Evolutionary conservation across 176 grass and related monocot species (phyloP), one percentile per base, ranked within the genome.

Genomic region (Leersia perrieri): DNA sequence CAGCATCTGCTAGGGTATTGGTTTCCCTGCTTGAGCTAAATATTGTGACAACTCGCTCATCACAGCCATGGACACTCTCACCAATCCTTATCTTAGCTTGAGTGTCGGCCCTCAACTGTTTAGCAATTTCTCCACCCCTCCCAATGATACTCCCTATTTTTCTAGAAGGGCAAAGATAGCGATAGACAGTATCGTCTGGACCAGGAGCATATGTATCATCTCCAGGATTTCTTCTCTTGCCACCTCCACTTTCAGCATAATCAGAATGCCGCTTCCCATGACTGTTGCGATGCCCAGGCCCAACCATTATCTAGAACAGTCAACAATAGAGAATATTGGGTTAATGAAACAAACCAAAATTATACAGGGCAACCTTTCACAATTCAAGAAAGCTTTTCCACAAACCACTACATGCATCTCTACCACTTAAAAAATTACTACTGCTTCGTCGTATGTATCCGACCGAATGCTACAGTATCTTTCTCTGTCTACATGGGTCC

Each of bases 71-170:
- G 15, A 95, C 90, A 68, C 86, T 98, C 80, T 98, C 95, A 6
- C 92, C 95, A 74, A 98, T 93, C 68, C 90, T 91, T 78, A 98
- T 98, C 85, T 88, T 94, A 39, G 95, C 88, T 82, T 92, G 86
- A 16, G 92, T 98, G 30, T 98, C 90, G n/a, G 36, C 72, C 79
- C 95, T 85, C 78, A 95, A 77, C 79, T 98, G 95, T 66, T 98
- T 98, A 30, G 85, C 95, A 68, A 98, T 98, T 38, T 98, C 95
- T 71, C 95, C 95, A 63, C 95, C 95, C 70, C 88, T 92, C 69
- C 95, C 95, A 83, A 98, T 90, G 63, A 98, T 98, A 78, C 90
- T 94, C 55, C 95, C 95, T 42, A 98, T 98, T 89, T 94, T 98
- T 74, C 76, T 88, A 74, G 92, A 94, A 23, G 88, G 74, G 15